Conservation (phyloP, 2,329 filamentous ascomycete species). For the Stagonosporopsis vannaccii region DNA sequence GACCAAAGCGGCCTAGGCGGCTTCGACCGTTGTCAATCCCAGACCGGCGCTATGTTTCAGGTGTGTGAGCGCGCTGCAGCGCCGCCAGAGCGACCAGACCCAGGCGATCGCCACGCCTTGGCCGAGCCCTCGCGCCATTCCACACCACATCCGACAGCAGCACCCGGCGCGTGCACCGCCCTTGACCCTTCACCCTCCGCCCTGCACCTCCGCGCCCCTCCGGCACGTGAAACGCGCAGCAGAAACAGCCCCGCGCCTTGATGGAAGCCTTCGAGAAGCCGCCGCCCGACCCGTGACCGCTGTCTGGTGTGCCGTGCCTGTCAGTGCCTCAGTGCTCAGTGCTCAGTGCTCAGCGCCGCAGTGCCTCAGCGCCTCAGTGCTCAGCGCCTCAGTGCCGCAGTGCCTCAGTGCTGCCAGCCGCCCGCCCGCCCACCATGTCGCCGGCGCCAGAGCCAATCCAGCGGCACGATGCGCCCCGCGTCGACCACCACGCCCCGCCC, state of each 20-base stretch:
- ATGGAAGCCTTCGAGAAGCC: constrained; percentile 40
- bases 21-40: constrained; percentile 30
- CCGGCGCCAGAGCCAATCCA: constrained; percentile 22
- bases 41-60: constrained; percentile 40
- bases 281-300: constrained; percentile 30
- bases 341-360: too few relatives aligned
- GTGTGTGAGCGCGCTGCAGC: background rate
- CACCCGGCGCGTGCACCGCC: background rate
- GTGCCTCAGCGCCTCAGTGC: too few relatives aligned
- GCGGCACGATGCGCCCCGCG: constrained; percentile 20
- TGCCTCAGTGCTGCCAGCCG: too few relatives aligned
- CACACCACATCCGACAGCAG: too few relatives aligned
- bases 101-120: constrained; percentile 7
- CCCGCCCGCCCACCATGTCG: constrained; percentile 28
- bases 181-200: constrained; percentile 3
- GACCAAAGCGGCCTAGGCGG: constrained; percentile 20
- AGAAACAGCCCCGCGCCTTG: constrained; percentile 1
- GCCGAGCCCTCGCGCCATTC: constrained; percentile 26
- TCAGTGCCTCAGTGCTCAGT: too few relatives aligned
- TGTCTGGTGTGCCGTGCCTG: constrained; percentile 15
- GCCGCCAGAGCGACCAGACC: constrained; percentile 1
- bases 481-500: constrained; percentile 18
- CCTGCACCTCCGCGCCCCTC: background rate
- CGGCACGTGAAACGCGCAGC: constrained; percentile 36
- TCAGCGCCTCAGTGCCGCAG: too few relatives aligned